Conservation (phyloP, 306 rosid species). For the Cicer arietinum region DNA sequence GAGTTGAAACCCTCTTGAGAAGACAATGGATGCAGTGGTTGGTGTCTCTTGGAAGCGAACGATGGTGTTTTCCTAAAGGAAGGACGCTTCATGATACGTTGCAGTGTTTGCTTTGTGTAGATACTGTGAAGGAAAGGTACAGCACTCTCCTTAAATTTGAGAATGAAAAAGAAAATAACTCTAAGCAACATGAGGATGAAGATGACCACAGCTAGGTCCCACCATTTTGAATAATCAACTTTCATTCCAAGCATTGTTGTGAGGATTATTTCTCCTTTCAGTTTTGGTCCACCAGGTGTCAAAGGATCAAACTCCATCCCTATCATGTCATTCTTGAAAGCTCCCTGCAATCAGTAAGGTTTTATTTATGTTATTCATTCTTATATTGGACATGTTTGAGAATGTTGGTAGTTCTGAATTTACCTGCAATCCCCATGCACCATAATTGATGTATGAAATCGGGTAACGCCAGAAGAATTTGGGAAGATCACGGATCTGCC, state of each 20-base stretch:
- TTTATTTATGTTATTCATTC: background rate
- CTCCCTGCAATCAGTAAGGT: conserved; percentile 65
- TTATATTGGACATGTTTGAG: conserved; percentile 2
- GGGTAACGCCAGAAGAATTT: conserved; percentile 87
- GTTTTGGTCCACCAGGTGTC: conserved; percentile 60
- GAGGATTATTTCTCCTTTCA: conserved; percentile 74
- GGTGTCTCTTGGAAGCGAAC: conserved; percentile 78
- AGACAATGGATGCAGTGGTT: conserved; percentile 71
- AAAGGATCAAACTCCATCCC: conserved; percentile 74
- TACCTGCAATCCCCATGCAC: conserved; percentile 91
- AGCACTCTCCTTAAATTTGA: conserved; percentile 72
- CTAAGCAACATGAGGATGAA: conserved; percentile 59
- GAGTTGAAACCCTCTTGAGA: conserved; percentile 85
- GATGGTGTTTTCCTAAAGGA: conserved; percentile 71
- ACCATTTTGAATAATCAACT: conserved; percentile 78
- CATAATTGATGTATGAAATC: conserved; percentile 80
- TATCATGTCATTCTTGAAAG: conserved; percentile 82
- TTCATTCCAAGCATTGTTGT: conserved; percentile 65
- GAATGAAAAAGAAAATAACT: conserved; percentile 68
- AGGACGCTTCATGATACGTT: conserved; percentile 71
- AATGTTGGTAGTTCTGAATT: background rate
- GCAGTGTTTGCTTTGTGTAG: conserved; percentile 59
- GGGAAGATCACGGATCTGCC: conserved; percentile 72
- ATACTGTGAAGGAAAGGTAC: conserved; percentile 58
- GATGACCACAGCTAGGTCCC: conserved; percentile 77